Evolutionary conservation across 2,329 filamentous ascomycete genomes (phyloP).

Genomic region (Xylariaceae sp.): DNA sequence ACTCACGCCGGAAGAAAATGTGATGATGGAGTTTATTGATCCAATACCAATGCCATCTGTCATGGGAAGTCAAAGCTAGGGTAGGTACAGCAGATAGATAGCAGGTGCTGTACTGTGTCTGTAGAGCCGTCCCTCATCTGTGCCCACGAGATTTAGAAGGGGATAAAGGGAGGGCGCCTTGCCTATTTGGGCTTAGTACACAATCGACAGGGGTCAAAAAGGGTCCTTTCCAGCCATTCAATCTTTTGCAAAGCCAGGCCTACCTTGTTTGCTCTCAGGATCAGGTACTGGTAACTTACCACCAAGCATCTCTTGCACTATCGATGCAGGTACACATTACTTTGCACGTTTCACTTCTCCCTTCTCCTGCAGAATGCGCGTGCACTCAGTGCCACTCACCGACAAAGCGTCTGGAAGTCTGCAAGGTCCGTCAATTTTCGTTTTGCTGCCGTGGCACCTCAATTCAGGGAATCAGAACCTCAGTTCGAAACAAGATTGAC

Average conservation of each 20-base stretch:
- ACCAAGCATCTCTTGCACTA: conserved; percentile 2
- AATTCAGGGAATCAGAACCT: conserved; percentile 7
- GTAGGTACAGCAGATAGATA: conserved; percentile 3
- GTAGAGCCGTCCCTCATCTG: conserved; percentile 15
- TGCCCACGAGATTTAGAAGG: conserved; percentile 20
- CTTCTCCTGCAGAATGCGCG: conserved; percentile 25
- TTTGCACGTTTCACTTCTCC: conserved; percentile 5
- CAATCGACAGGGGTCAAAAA: conserved; percentile 27
- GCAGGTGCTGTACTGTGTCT: conserved; percentile 18
- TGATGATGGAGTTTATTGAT: not conserved
- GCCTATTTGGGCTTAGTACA: conserved; percentile 27
- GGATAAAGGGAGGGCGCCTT: conserved; percentile 34
- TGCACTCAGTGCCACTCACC: conserved; percentile 8
- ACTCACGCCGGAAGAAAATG: not conserved
- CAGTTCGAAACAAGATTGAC: not conserved
- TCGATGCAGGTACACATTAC: conserved; percentile 5
- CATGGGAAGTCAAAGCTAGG: not conserved
- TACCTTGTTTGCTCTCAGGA: conserved; percentile 10
- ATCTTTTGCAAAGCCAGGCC: conserved; percentile 18
- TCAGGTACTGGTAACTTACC: conserved; percentile 9
- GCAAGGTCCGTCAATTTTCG: conserved; percentile 11
- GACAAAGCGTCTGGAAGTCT: conserved; percentile 17
- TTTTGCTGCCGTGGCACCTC: conserved; percentile 19
- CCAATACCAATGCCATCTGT: not conserved
- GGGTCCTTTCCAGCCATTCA: conserved; percentile 24